Base-by-base conservation (phyloP, 768 basidiomycete species). In the Lactifluus subvellereus region DNA sequence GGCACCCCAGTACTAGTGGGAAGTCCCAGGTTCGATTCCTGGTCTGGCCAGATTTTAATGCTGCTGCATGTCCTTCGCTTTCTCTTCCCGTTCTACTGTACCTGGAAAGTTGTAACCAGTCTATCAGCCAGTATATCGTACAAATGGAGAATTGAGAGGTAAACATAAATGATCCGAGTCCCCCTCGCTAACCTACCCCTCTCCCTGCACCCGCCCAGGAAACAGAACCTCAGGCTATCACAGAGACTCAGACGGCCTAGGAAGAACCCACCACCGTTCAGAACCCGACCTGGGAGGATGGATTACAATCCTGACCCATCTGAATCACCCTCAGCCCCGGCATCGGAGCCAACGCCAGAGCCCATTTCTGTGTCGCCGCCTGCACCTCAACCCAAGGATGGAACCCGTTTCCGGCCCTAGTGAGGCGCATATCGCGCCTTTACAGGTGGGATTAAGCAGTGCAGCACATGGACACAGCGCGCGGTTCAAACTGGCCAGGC, bases 401-500 rank as follows among this genome's bases (percentile, higher is more conserved):
- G 27, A 73, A 70, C 55, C 71, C 72, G 16, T 73, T 69, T 9
- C 67, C 16, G 57, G 61, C 43, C 50, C 60, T 53, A 61, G 49
- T 57, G 62, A 58, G 55, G 62, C 69, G 32, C 77, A 80, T 7
- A 70, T 69, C 6, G 70, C 73, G 2, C 71, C 76, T 27, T 74
- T 84, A 40, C 74, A 79, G n/a, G 72, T 79, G 3, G 81, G 89
- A 11, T 79, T 84, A 13, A 77, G 81, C 7, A 76, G 77, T 43
- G 74, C 75, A 16, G 76, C 82, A 0, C 85, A 88, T 57, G 81
- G 86, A 51, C 77, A 74, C 66, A 82, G 78, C 51, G 81, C 82
- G 38, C 83, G 84, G 56, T 85, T 86, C 77, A 91, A 77, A 81
- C 91, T 64, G 87, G 89, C 61, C 84, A 91, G 42, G 91, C 93